phyloP scores from a whole-genome alignment of 306 rosid genomes.

The Dryas drummondii region DNA sequence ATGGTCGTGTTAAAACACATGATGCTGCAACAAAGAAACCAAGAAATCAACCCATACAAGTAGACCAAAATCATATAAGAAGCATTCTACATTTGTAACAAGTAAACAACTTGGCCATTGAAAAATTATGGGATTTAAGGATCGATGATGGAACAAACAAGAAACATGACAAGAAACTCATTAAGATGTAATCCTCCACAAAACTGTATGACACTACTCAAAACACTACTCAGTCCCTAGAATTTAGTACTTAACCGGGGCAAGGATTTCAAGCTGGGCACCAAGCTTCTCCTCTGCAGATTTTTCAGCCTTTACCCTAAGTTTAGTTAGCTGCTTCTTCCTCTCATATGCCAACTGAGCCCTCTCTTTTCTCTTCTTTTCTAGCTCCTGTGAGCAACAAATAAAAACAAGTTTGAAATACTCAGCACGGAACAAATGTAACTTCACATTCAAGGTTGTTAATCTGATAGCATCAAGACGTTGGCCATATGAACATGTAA shows the following conservation, averaged over 20 bases:
- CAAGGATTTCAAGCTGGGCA: constrained; percentile 56
- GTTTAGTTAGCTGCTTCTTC: constrained; percentile 55
- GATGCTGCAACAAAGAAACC: too few species aligned
- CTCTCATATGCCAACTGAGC: constrained; percentile 48
- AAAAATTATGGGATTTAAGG: too few species aligned
- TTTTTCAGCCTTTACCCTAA: constrained; percentile 50
- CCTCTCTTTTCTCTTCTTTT: constrained; percentile 63
- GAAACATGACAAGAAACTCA: constrained; percentile 12
- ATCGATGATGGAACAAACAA: too few species aligned
- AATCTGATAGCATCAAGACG: neutral
- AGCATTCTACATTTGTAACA: too few species aligned
- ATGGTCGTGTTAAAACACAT: too few species aligned
- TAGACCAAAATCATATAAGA: too few species aligned
- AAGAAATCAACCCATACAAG: too few species aligned
- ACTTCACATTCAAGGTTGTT: neutral
- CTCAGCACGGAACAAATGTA: neutral
- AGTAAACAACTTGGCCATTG: too few species aligned
- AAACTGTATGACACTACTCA: constrained; percentile 28
- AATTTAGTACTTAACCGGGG: constrained; percentile 49
- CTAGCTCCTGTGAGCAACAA: constrained; percentile 43
- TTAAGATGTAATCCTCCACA: constrained; percentile 18
- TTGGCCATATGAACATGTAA: neutral
- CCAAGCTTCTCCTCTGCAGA: constrained; percentile 53
- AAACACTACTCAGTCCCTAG: constrained; percentile 12
- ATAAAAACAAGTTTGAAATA: constrained; percentile 8